Conservation (phyloP, 805 yeast species). For the Candida ovalis region DNA sequence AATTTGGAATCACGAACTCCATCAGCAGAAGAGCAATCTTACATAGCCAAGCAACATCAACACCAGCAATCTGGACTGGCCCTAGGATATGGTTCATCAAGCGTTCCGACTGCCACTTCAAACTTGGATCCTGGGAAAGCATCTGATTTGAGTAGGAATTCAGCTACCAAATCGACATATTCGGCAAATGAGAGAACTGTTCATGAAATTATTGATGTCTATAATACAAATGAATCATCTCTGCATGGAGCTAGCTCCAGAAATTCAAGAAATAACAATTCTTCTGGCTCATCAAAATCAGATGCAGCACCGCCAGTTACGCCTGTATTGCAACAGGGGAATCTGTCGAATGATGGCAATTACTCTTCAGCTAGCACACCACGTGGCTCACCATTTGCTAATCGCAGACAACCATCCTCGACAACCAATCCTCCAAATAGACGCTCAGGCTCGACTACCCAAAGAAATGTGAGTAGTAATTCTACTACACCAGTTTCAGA, state of each 20-base stretch:
- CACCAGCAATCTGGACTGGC: not conserved
- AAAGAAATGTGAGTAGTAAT: slow-evolving; percentile 11
- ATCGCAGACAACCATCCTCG: not conserved
- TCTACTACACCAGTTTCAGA: slow-evolving; percentile 13
- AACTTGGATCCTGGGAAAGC: not conserved
- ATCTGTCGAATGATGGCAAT: not conserved
- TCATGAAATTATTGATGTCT: slow-evolving; percentile 16
- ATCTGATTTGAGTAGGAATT: not conserved
- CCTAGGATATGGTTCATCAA: not conserved
- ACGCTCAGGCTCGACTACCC: slow-evolving; percentile 7
- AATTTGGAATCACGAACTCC: not conserved
- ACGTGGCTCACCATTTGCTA: not conserved
- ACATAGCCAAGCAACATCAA: not conserved
- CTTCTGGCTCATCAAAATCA: not conserved
- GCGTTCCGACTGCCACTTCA: not conserved
- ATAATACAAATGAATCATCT: slow-evolving; percentile 1
- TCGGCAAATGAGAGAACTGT: slow-evolving; percentile 8
- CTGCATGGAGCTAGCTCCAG: not conserved
- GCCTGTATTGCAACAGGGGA: slow-evolving; percentile 5
- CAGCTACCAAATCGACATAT: not conserved
- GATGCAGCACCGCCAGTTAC: not conserved
- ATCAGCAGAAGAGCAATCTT: not conserved
- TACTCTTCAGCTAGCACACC: not conserved
- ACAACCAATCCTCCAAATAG: slow-evolving; percentile 3
- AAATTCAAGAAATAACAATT: not conserved